Conservation (phyloP, 345 rosid genomes). For the Eucalyptus victrix region DNA sequence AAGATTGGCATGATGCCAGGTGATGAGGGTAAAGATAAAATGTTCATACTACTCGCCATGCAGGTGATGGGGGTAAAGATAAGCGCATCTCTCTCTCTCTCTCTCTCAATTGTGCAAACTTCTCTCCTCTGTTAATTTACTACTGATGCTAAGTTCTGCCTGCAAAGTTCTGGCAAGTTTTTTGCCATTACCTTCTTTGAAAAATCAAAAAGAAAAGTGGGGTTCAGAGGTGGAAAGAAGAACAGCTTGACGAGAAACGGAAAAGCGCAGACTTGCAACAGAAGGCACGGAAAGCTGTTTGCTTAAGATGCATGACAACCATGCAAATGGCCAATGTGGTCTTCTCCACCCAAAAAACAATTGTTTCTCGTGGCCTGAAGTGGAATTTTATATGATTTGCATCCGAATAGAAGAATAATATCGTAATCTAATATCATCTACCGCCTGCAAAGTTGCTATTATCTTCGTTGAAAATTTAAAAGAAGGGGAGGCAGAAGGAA, state of each 20-base stretch:
- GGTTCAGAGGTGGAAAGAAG: no score
- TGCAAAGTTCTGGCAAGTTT: background rate
- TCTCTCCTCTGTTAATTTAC: slow-evolving; percentile 19
- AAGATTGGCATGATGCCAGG: background rate
- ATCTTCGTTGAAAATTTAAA: background rate
- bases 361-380: background rate
- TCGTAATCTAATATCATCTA: background rate
- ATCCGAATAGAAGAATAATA: background rate
- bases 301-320: background rate
- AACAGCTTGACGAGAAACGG: no score
- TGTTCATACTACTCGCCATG: slow-evolving; percentile 8
- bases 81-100: slow-evolving; percentile 19
- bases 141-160: slow-evolving; percentile 26
- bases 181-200: background rate
- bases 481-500: background rate
- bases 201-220: no score
- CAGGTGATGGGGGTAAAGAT: background rate
- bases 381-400: background rate
- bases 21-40: background rate
- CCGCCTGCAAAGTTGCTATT: background rate
- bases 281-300: background rate
- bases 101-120: slow-evolving; percentile 5
- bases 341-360: background rate
- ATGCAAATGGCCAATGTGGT: background rate
- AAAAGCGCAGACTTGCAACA: background rate